Conservation (phyloP, 768 basidiomycete species). For the Obba rivulosa region DNA sequence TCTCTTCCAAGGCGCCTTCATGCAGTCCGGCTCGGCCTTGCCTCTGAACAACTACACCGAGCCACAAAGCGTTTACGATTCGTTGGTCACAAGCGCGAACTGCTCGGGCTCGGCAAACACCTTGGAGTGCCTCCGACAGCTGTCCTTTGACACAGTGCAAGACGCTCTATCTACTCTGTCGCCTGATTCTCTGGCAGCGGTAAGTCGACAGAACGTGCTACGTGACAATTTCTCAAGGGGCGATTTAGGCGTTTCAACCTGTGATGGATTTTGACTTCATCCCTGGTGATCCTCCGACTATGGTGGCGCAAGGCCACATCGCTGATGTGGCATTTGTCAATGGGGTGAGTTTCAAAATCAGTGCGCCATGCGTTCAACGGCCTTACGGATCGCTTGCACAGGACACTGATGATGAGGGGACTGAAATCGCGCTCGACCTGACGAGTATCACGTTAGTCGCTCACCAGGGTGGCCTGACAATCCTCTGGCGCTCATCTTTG, state of each 20-base stretch:
- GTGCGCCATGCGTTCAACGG: no score
- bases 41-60: slow-evolving; percentile 10
- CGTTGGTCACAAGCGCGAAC: slow-evolving; percentile 30
- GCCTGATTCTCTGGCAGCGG: slow-evolving; percentile 10
- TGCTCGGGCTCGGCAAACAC: slow-evolving; percentile 31
- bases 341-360: slow-evolving; percentile 18
- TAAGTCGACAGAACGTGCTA: neutral
- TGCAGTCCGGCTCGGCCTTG: slow-evolving; percentile 17
- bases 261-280: neutral
- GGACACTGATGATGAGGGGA: slow-evolving; percentile 57
- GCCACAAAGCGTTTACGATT: slow-evolving; percentile 35
- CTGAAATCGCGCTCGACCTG: slow-evolving; percentile 27
- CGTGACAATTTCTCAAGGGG: slow-evolving; percentile 15
- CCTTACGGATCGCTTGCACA: no score
- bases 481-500: no score
- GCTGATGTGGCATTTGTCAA: slow-evolving; percentile 45
- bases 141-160: slow-evolving; percentile 27
- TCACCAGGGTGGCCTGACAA: no score
- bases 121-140: slow-evolving; percentile 35
- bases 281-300: slow-evolving; percentile 13
- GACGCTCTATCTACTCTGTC: slow-evolving; percentile 25
- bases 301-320: slow-evolving; percentile 39
- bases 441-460: slow-evolving; percentile 24
- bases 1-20: slow-evolving; percentile 32
- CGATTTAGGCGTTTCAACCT: slow-evolving; percentile 1